Base-by-base conservation (phyloP, 1,284 basidiomycete genomes). In the Neolentinus lepideus region DNA sequence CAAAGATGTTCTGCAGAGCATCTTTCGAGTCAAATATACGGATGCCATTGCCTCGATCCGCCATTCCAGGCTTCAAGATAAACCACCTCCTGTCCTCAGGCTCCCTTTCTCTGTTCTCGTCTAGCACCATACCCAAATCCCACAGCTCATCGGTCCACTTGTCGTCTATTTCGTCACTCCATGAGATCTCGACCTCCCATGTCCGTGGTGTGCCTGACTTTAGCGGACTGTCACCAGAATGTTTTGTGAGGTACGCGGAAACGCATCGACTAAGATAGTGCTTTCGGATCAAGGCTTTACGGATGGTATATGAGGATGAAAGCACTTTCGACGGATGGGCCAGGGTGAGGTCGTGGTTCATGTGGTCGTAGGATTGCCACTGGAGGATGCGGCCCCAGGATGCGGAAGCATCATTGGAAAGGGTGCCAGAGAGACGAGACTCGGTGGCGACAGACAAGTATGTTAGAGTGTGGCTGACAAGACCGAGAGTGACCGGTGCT, bases 11-110 rank as follows among this genome's bases (percentile, higher is more conserved):
- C 58, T 82, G 77, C 58, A 99, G 73, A 35, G 83, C 75, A 10
- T 86, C 82, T 66, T 89, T 87, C 51, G 80, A 88, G 54, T 89
- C 84, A 70, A 99, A 98, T 53, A 99, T 74, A 36, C 95, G 75
- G 60, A 99, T 96, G 0, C 96, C 97, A 76, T 94, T 92, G 2
- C 94, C 97, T 54, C 94, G 81, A 74, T 99, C 96, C 1, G 95
- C 89, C 89, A 99, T 97, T 11, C 94, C 94, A 36, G 97, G 95
- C 72, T 99, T 99, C 54, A 99, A 71, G 56, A 98, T 95, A 79
- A 86, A 98, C 94, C 94, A 94, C 58, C 74, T 82, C 6, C 69
- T 62, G 1, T 71, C 67, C 36, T 69, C 68, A 26, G 84, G 78
- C 31, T 98, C 76, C 26, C 78, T 73, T 55, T 81, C 72, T 2